phyloP scores from a whole-genome alignment of 192 early-diverging fungal species.

The Backusella sp. region DNA sequence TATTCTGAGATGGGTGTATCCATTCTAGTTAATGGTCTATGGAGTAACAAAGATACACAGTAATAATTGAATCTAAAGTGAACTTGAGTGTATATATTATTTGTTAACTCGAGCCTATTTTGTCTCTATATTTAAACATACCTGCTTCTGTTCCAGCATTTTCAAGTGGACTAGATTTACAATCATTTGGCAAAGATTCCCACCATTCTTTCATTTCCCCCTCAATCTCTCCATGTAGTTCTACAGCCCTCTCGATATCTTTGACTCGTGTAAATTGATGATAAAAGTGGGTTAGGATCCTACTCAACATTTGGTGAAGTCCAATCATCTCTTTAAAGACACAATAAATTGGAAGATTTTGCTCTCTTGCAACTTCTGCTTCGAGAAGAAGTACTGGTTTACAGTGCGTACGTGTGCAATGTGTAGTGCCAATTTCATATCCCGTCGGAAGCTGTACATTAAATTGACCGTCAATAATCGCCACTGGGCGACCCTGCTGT shows the following conservation, averaged over 20 bases:
- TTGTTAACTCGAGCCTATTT: neutral
- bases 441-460: too few relatives aligned
- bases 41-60: conserved; percentile 23
- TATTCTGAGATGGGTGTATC: neutral
- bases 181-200: neutral
- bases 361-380: too few relatives aligned
- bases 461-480: too few relatives aligned
- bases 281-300: conserved; percentile 26
- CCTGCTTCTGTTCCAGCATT: neutral
- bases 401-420: too few relatives aligned
- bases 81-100: neutral
- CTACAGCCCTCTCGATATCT: neutral
- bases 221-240: conserved; percentile 2
- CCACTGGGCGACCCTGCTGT: too few relatives aligned
- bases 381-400: too few relatives aligned
- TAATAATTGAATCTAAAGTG: conserved; percentile 23
- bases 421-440: too few relatives aligned
- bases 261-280: conserved; percentile 16
- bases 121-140: neutral
- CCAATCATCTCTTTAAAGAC: conserved; percentile 18
- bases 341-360: neutral
- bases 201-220: neutral
- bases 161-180: neutral
- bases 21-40: conserved; percentile 28
- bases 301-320: too few relatives aligned